phyloP scores from a whole-genome alignment of 108 stramenopile genomes.

The Skeletonema tropicum region DNA sequence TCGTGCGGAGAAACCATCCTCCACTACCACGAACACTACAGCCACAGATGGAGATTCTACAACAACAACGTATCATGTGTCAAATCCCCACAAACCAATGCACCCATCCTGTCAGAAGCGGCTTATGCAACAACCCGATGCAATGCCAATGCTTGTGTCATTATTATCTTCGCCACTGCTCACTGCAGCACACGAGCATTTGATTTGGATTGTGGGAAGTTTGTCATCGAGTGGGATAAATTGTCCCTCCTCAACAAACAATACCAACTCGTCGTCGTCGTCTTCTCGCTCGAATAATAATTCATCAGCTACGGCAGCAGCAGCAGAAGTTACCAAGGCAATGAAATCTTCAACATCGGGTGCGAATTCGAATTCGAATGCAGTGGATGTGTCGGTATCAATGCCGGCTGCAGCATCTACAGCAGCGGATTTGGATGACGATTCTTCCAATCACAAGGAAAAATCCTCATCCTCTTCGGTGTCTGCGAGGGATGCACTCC shows the following conservation, averaged over 20 bases:
- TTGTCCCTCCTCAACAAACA: slow-evolving; percentile 16
- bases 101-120: slow-evolving; percentile 70
- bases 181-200: slow-evolving; percentile 77
- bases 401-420: slow-evolving; percentile 8
- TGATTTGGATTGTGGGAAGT: slow-evolving; percentile 86
- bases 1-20: background rate
- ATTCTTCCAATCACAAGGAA: slow-evolving; percentile 8
- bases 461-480: slow-evolving; percentile 38
- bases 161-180: slow-evolving; percentile 65
- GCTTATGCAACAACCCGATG: slow-evolving; percentile 83
- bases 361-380: slow-evolving; percentile 2
- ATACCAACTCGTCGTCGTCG: slow-evolving; percentile 10
- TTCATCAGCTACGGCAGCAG: slow-evolving; percentile 15
- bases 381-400: slow-evolving; percentile 9
- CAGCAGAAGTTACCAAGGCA: slow-evolving; percentile 12
- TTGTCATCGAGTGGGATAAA: slow-evolving; percentile 75
- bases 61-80: slow-evolving; percentile 5
- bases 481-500: slow-evolving; percentile 78
- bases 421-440: slow-evolving; percentile 2
- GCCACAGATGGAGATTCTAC: background rate
- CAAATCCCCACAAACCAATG: slow-evolving; percentile 5
- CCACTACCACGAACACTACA: slow-evolving; percentile 1
- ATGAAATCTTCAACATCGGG: slow-evolving; percentile 8
- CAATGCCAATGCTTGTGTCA: slow-evolving; percentile 82
- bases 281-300: slow-evolving; percentile 10